These are phyloP conservation scores for Diplodia mutila DNA, from an alignment of 2,329 filamentous ascomycete species.

Conservation along the genomic window DNA sequence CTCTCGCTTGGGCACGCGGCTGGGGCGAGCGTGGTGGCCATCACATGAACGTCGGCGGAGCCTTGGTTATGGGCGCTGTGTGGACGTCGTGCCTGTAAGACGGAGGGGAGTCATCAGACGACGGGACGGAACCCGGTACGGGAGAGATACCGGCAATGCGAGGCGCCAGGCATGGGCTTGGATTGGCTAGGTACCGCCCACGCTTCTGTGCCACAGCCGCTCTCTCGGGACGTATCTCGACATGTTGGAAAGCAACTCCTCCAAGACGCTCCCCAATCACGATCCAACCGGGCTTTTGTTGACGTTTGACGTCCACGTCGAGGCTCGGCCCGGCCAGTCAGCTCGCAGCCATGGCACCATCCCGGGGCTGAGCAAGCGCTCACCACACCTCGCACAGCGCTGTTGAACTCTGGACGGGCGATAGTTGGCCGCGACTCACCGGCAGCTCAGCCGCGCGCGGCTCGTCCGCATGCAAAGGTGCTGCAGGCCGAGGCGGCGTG, in stretches of 20 bases:
- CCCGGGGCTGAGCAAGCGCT: background rate
- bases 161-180: background rate
- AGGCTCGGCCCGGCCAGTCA: conserved; percentile 21
- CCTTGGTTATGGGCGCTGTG: background rate
- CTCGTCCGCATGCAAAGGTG: background rate
- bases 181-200: background rate
- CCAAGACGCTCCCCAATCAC: conserved; percentile 11
- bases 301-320: conserved; percentile 11
- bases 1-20: background rate
- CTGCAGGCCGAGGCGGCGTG: background rate
- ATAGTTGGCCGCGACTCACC: conserved; percentile 10
- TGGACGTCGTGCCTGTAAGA: conserved; percentile 15
- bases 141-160: background rate
- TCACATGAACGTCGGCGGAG: conserved; percentile 3
- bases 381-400: conserved; percentile 2
- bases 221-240: background rate
- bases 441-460: conserved; percentile 14
- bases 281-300: background rate
- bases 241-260: background rate
- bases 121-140: background rate
- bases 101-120: conserved; percentile 16
- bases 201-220: conserved; percentile 6
- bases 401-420: too few relatives aligned
- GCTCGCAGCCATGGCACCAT: background rate
- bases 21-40: background rate